Conservation (phyloP, 495 filamentous ascomycete species). For the Collariella sp. region DNA sequence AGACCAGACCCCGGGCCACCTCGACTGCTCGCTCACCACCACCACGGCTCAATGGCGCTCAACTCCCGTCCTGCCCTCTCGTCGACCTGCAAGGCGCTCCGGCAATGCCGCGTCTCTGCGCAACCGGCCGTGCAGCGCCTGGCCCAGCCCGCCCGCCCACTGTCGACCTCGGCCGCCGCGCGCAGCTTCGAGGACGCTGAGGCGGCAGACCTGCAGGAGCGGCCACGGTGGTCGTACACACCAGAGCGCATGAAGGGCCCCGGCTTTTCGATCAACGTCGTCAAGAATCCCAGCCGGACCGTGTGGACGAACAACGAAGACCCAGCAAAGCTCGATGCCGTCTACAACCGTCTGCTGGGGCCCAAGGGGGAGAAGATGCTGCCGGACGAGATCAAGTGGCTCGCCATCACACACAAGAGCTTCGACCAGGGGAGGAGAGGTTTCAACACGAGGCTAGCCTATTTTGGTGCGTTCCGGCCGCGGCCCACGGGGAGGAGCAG, state of each 20-base stretch:
- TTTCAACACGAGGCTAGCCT: constrained; percentile 89
- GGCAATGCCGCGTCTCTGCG: constrained; percentile 11
- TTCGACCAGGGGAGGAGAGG: constrained; percentile 92
- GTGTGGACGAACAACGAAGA: constrained; percentile 65
- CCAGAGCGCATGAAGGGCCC: constrained; percentile 69
- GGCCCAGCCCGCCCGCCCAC: constrained; percentile 11
- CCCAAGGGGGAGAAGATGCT: constrained; percentile 59
- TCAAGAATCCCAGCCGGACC: constrained; percentile 38
- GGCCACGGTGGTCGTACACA: constrained; percentile 75
- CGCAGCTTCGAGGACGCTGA: constrained; percentile 1
- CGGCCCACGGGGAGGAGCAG: neutral
- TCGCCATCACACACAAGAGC: constrained; percentile 96
- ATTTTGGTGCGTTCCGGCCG: constrained; percentile 62
- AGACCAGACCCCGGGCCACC: neutral
- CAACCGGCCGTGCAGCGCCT: constrained; percentile 8
- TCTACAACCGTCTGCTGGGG: constrained; percentile 67
- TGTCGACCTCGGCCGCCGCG: constrained; percentile 15
- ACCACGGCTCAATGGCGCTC: constrained; percentile 21
- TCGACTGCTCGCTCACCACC: neutral
- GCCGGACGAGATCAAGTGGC: constrained; percentile 89
- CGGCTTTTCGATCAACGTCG: constrained; percentile 46
- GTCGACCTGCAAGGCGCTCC: constrained; percentile 19
- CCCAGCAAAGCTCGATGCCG: constrained; percentile 58
- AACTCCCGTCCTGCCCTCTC: constrained; percentile 22
- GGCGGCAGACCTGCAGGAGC: constrained; percentile 6